Base-by-base conservation (phyloP, 495 filamentous ascomycete genomes). In the Daldinia loculata region DNA sequence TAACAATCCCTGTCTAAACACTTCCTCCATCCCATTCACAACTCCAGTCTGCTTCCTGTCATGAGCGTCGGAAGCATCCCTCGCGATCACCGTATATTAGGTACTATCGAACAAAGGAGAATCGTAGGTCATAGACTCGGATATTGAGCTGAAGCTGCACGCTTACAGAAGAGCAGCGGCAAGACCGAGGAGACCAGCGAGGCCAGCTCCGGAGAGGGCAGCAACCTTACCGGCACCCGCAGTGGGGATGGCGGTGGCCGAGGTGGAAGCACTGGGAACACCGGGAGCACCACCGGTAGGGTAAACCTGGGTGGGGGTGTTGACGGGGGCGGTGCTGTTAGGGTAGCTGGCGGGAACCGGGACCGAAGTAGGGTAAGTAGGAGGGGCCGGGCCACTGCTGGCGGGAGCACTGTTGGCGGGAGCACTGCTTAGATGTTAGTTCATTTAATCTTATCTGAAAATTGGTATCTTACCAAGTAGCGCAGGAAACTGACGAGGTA, bases 91-190 rank as follows among this genome's bases (percentile, higher is more conserved):
- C 76, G 71, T 56, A 32, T 55, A 78, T 79, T 78, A 76, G 70
- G 70, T 79, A 75, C 74, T 78, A 76, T 76, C 65, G 74, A 71
- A 74, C 66, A 74, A 71, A 78, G 66, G 76, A 78, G 72, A 78
- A 76, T 78, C 75, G 75, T 76, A 75, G 73, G 72, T 71, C 73
- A 74, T 77, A 69, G 75, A 78, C 76, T 66, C 57, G 77, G 72
- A 76, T 63, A 70, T 72, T 36, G 45, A 74, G 61, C 63, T 58
- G 62, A 58, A 71, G 71, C 56, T 45, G 61, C 17, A 7, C 27
- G 80, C 84, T 92, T 95, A 95, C 85, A 94, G 88, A 76, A 91
- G 75, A 81, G 88, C 86, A 76, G 90, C 92, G 75, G 87, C 90
- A 72, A 89, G 77, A 81, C 89, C 93, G 82, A 93, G 86, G 75